Conservation (phyloP, 2,329 filamentous ascomycete species). For the Aspergillus quadricinctus region DNA sequence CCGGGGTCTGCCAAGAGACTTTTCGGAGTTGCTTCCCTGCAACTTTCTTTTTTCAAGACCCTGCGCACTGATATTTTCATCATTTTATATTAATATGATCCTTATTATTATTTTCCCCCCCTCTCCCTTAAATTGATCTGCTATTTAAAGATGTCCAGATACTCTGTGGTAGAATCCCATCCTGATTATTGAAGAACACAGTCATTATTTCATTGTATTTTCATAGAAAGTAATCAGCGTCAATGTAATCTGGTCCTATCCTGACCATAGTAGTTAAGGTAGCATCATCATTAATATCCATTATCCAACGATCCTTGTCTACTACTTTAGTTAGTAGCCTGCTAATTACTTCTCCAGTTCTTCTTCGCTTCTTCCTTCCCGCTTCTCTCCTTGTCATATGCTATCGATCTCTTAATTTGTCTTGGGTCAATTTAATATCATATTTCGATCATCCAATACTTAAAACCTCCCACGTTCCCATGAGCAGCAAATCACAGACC, state of each 20-base stretch:
- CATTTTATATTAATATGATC: slow-evolving; percentile 7
- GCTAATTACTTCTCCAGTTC: not conserved
- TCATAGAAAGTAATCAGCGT: not conserved
- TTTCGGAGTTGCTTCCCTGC: slow-evolving; percentile 24
- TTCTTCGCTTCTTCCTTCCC: not conserved
- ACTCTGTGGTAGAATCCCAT: not conserved
- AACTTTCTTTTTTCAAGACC: slow-evolving; percentile 14
- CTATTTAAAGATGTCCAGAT: not conserved
- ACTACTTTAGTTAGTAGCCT: not conserved
- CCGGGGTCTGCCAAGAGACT: slow-evolving; percentile 22
- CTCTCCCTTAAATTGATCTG: not conserved
- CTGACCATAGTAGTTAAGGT: not conserved
- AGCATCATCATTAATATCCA: not conserved
- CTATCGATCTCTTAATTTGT: not conserved
- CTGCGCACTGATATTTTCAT: slow-evolving; percentile 14
- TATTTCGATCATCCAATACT: not conserved
- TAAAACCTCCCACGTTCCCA: not conserved
- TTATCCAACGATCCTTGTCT: not conserved
- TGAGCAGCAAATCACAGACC: not conserved
- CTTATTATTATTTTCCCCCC: slow-evolving; percentile 8
- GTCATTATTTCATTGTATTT: too few species aligned
- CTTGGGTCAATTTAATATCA: not conserved
- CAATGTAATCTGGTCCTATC: not conserved
- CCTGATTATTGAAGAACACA: not conserved
- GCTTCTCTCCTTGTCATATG: not conserved